These are phyloP conservation scores for Clarireedia monteithiana DNA, from an alignment of 2,329 filamentous ascomycete species.

Conservation along the genomic window DNA sequence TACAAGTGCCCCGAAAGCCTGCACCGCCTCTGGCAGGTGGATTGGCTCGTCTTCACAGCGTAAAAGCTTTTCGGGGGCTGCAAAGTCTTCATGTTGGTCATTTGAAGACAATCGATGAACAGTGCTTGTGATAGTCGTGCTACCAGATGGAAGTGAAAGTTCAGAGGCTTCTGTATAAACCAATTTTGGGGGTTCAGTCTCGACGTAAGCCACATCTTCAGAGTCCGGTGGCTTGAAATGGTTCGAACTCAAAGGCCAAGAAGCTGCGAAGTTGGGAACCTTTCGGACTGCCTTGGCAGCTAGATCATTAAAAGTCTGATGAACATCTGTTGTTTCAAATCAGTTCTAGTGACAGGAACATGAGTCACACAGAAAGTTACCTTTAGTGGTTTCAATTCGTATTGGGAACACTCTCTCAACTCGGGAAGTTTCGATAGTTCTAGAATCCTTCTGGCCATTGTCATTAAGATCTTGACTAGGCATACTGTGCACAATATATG, in stretches of 20 bases:
- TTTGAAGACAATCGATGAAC: background rate
- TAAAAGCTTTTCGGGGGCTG: background rate
- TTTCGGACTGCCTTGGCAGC: background rate
- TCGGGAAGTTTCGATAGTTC: background rate
- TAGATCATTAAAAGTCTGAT: background rate
- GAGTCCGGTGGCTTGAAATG: background rate
- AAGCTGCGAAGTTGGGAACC: background rate
- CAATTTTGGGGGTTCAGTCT: background rate
- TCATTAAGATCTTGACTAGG: background rate
- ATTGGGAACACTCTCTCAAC: constrained; percentile 9
- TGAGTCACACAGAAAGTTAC: background rate
- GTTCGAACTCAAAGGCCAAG: background rate
- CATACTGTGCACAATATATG: background rate
- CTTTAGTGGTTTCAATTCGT: constrained; percentile 5
- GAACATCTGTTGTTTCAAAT: background rate
- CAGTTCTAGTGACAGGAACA: background rate
- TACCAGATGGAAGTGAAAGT: background rate
- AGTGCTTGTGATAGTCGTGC: background rate
- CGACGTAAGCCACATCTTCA: background rate
- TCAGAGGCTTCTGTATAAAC: background rate
- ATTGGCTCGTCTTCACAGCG: constrained; percentile 89
- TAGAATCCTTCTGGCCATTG: background rate
- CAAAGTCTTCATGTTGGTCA: background rate
- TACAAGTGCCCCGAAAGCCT: constrained; percentile 73
- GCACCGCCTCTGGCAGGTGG: constrained; percentile 47